Evolutionary conservation across 169 alveolate species (phyloP).

Genomic region (Fabrea salina): DNA sequence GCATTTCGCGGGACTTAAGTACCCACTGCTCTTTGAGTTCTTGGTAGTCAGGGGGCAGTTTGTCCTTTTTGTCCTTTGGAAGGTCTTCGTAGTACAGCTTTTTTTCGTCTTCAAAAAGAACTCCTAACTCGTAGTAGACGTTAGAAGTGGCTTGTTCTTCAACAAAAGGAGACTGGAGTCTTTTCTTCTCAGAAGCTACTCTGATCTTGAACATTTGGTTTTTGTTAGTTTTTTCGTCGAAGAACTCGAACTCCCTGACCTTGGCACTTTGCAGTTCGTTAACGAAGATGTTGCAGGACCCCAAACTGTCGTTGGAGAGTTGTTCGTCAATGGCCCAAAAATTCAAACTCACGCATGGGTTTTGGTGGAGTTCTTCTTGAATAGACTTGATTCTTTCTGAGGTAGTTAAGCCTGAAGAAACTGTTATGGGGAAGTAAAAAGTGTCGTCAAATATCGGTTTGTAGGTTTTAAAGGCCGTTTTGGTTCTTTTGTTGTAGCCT

Average conservation of each 20-base stretch:
- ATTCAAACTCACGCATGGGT: not conserved
- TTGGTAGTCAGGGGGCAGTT: not conserved
- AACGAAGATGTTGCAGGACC: not conserved
- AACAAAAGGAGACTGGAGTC: conserved; percentile 20
- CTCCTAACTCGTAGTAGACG: not conserved
- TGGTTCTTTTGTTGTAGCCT: conserved; percentile 27
- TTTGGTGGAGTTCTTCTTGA: conserved; percentile 4
- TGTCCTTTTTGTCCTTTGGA: conserved; percentile 12
- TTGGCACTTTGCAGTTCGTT: not conserved
- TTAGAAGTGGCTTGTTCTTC: conserved; percentile 8
- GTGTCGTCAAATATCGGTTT: conserved; percentile 32
- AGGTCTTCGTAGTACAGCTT: conserved; percentile 25
- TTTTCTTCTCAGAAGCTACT: conserved; percentile 22
- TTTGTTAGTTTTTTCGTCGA: conserved; percentile 9
- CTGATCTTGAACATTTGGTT: not conserved
- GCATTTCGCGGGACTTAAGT: not conserved
- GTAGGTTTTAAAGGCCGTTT: not conserved
- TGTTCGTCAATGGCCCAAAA: conserved; percentile 36
- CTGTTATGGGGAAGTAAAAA: conserved; percentile 23
- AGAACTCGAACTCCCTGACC: conserved; percentile 14
- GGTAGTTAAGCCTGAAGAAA: not conserved
- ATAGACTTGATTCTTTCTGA: not conserved
- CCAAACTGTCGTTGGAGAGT: conserved; percentile 33
- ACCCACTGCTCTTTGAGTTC: not conserved
- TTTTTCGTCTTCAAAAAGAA: not conserved